A percentile compares a stretch with the other conserved stretches of the same genome.
These are phyloP conservation scores for Vitis rupestris DNA, from an alignment of 164 flowering plant species.

Conservation along the genomic window DNA sequence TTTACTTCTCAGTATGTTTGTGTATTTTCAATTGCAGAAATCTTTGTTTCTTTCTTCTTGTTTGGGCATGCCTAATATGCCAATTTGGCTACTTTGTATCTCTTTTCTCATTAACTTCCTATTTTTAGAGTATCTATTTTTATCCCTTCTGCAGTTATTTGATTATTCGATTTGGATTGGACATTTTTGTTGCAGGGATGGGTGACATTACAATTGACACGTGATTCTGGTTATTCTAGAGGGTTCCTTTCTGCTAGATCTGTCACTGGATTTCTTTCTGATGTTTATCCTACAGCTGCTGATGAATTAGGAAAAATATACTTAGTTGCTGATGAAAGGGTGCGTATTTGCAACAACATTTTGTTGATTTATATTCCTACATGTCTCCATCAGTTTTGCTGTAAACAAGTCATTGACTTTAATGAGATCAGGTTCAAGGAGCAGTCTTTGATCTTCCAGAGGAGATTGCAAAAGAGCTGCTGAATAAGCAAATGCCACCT, in stretches of 20 bases:
- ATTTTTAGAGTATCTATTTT: neutral
- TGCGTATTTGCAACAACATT: constrained; percentile 20
- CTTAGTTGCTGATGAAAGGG: constrained; percentile 90
- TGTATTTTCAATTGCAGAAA: too few species aligned
- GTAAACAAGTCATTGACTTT: neutral
- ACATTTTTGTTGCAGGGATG: constrained; percentile 60
- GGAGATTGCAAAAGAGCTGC: constrained; percentile 88
- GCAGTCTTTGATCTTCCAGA: constrained; percentile 99
- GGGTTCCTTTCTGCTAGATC: constrained; percentile 82
- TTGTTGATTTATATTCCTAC: neutral
- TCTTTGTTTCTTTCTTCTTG: neutral
- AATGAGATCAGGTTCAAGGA: constrained; percentile 71
- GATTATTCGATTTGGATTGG: neutral
- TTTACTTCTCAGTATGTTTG: too few species aligned
- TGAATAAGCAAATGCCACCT: constrained; percentile 61
- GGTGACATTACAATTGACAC: constrained; percentile 79
- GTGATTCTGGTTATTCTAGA: constrained; percentile 55
- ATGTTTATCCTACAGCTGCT: constrained; percentile 82
- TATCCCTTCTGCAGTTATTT: neutral
- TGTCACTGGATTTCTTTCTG: constrained; percentile 86
- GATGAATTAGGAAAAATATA: constrained; percentile 93
- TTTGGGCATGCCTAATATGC: neutral
- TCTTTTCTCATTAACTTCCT: neutral
- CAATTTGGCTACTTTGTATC: neutral
- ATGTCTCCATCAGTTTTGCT: neutral